Conservation (phyloP, 371 early-diverging fungal genomes). For the Fennellomyces sp. region DNA sequence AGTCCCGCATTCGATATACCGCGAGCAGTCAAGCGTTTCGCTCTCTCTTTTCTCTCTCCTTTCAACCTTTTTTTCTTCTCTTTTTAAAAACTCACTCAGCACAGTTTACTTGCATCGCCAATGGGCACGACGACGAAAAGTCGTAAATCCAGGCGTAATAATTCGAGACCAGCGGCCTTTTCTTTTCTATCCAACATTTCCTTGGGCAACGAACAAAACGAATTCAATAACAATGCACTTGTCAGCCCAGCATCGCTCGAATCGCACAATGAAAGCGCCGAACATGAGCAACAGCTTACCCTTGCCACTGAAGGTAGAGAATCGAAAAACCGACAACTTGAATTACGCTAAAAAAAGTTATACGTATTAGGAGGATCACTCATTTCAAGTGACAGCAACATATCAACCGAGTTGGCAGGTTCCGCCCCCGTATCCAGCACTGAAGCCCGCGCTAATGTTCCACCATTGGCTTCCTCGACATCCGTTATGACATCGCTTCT, state of each 20-base stretch:
- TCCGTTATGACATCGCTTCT: slow-evolving; percentile 37
- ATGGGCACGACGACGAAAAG: slow-evolving; percentile 61
- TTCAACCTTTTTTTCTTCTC: background rate
- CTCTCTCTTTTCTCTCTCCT: background rate
- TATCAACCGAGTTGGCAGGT: slow-evolving; percentile 1
- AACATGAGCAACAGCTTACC: slow-evolving; percentile 9
- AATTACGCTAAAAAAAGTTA: background rate
- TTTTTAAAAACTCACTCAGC: background rate
- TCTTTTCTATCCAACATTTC: slow-evolving; percentile 49
- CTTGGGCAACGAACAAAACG: slow-evolving; percentile 40
- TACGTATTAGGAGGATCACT: background rate
- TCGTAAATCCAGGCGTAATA: slow-evolving; percentile 60
- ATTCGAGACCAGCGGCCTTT: slow-evolving; percentile 55
- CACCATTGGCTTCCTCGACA: slow-evolving; percentile 36
- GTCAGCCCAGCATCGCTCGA: slow-evolving; percentile 1
- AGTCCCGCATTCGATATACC: too few relatives aligned
- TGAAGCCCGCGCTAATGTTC: background rate
- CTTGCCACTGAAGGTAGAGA: background rate
- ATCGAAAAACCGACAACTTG: too few relatives aligned
- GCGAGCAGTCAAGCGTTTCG: background rate
- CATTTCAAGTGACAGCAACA: slow-evolving; percentile 4
- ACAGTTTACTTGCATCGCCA: slow-evolving; percentile 26
- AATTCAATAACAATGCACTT: background rate
- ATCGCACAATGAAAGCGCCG: background rate
- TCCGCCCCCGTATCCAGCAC: background rate